Evolutionary conservation across 2,329 filamentous ascomycete species (phyloP).

Genomic region (Xenoacremonium recifei): DNA sequence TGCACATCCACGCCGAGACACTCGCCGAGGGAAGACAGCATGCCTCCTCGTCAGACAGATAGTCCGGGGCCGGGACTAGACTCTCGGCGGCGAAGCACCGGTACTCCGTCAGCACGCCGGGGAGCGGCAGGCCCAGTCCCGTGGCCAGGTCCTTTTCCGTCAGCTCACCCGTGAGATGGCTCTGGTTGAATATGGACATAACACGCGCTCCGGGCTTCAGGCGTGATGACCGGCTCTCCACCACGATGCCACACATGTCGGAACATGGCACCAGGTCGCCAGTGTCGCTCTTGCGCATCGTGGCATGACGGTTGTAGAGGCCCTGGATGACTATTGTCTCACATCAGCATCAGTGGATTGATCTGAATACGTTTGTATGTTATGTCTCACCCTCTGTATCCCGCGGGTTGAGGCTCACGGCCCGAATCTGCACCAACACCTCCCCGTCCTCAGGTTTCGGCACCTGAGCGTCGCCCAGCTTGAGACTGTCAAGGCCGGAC

Average conservation of each 20-base stretch:
- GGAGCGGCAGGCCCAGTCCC: conserved; percentile 60
- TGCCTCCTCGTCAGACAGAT: conserved; percentile 59
- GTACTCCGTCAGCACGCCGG: conserved; percentile 58
- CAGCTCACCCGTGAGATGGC: conserved; percentile 58
- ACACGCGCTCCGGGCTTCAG: conserved; percentile 64
- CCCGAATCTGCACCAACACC: conserved; percentile 46
- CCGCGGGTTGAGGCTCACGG: conserved; percentile 50
- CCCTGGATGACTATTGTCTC: conserved; percentile 60
- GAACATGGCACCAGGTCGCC: conserved; percentile 60
- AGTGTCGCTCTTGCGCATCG: conserved; percentile 38
- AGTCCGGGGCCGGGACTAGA: conserved; percentile 54
- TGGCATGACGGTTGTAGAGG: conserved; percentile 66
- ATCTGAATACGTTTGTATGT: not conserved
- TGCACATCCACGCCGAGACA: conserved; percentile 64
- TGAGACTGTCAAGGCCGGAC: conserved; percentile 55
- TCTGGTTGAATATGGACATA: conserved; percentile 61
- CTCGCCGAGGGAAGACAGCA: conserved; percentile 59
- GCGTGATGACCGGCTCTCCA: conserved; percentile 37
- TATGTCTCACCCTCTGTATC: conserved; percentile 43
- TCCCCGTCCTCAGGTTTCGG: conserved; percentile 50
- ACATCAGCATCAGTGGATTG: not conserved
- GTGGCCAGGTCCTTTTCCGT: conserved; percentile 51
- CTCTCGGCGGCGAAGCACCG: conserved; percentile 57
- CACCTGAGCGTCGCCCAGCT: conserved; percentile 41
- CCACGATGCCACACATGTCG: conserved; percentile 66